Percentiles rank a stretch among this genome's conserved stretches.
These are phyloP conservation scores for Ophiostoma australiae DNA, from an alignment of 2,329 filamentous ascomycete genomes.

Conservation along the genomic window DNA sequence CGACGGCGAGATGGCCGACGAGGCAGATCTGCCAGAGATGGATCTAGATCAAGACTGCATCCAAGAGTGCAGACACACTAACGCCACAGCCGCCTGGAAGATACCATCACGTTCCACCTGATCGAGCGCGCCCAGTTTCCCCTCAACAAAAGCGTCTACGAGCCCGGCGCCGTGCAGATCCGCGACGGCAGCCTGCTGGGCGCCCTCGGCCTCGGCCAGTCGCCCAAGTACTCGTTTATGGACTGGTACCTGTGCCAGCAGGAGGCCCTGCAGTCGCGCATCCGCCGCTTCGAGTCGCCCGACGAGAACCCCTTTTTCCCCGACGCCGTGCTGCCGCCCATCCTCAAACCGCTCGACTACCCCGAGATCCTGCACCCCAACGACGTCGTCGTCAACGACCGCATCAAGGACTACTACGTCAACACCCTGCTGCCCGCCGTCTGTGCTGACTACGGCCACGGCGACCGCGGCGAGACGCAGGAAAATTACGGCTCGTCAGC, in stretches of 20 bases:
- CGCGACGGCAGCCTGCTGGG: conserved; percentile 44
- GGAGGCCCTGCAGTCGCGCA: conserved; percentile 83
- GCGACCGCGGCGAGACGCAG: conserved; percentile 75
- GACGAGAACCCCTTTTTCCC: conserved; percentile 99
- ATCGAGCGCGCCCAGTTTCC: conserved; percentile 98
- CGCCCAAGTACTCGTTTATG: conserved; percentile 66
- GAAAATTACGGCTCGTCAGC: conserved; percentile 95
- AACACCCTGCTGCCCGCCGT: conserved; percentile 75
- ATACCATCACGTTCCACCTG: conserved; percentile 94
- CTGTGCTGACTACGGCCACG: conserved; percentile 70
- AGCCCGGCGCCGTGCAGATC: conserved; percentile 71
- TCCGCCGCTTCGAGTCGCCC: conserved; percentile 90
- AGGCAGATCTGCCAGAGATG: no score
- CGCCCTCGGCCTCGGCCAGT: conserved; percentile 12
- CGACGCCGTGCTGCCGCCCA: conserved; percentile 67
- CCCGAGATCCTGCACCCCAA: conserved; percentile 83
- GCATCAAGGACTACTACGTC: conserved; percentile 82
- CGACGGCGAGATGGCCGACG: no score
- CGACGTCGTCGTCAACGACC: conserved; percentile 81
- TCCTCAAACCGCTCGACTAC: conserved; percentile 84
- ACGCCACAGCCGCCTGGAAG: conserved; percentile 73
- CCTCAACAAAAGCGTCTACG: conserved; percentile 82
- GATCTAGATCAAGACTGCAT: not conserved
- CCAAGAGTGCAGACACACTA: not conserved
- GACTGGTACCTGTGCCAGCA: conserved; percentile 92